These are phyloP conservation scores for Nicotiana undulata DNA, from an alignment of 257 asterid species.

Conservation along the genomic window DNA sequence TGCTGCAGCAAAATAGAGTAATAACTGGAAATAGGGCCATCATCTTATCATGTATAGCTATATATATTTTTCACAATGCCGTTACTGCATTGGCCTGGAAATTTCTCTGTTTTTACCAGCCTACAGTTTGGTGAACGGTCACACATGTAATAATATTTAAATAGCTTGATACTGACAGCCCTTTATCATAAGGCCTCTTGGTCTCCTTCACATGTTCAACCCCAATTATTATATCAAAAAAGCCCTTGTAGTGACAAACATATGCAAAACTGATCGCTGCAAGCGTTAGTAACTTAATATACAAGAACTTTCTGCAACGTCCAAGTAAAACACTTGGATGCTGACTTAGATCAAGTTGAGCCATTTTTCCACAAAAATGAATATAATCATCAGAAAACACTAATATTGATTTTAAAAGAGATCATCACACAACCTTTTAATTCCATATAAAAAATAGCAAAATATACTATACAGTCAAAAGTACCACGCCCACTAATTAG, in stretches of 20 bases:
- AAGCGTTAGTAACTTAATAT: no score
- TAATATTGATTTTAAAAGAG: no score
- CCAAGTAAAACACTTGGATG: no score
- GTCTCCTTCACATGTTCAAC: not conserved
- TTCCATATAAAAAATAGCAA: no score
- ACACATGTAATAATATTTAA: not conserved
- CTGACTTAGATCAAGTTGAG: no score
- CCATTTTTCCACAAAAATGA: no score
- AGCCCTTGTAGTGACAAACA: not conserved
- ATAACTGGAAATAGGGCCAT: not conserved
- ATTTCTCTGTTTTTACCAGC: not conserved
- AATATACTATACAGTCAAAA: no score
- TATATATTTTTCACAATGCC: not conserved
- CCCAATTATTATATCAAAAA: not conserved
- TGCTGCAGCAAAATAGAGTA: not conserved
- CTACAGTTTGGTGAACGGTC: not conserved
- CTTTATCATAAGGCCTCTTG: not conserved
- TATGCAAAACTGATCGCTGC: not conserved
- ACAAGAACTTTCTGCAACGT: no score
- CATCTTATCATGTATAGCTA: not conserved
- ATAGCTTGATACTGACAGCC: not conserved
- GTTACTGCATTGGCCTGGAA: not conserved
- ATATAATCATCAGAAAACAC: no score
- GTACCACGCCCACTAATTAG: no score
- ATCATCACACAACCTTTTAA: no score